These are phyloP conservation scores for Claviceps sp. DNA, from an alignment of 2,329 filamentous ascomycete species.

Conservation along the genomic window DNA sequence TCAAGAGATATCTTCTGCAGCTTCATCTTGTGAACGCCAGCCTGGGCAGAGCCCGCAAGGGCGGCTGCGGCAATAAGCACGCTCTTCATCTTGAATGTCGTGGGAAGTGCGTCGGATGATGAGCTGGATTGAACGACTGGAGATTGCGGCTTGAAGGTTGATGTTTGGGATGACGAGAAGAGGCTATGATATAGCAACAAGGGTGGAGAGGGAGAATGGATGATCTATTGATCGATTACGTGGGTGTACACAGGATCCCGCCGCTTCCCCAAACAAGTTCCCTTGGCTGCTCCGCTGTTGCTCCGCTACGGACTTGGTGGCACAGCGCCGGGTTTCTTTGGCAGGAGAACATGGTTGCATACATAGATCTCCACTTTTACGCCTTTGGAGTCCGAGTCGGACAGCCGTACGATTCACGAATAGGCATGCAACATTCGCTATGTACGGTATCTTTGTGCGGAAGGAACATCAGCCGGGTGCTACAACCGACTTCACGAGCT, in stretches of 20 bases:
- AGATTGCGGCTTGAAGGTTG: background rate
- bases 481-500: background rate
- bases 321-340: background rate
- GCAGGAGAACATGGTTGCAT: background rate
- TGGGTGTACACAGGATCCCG: background rate
- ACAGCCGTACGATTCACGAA: no score
- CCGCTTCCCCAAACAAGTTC: background rate
- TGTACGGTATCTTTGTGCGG: background rate
- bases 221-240: background rate
- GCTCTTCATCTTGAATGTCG: slow-evolving; percentile 63
- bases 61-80: slow-evolving; percentile 64
- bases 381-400: no score
- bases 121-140: background rate
- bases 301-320: background rate
- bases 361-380: no score
- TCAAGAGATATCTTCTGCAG: slow-evolving; percentile 89
- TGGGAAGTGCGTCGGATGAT: background rate
- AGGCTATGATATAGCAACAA: background rate
- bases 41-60: slow-evolving; percentile 71
- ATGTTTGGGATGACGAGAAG: background rate
- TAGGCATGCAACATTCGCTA: no score
- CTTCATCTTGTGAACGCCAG: slow-evolving; percentile 89
- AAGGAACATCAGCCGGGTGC: background rate
- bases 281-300: background rate
- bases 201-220: background rate